phyloP scores from a whole-genome alignment of 2,329 filamentous ascomycete genomes.

The Xylaria sp. region DNA sequence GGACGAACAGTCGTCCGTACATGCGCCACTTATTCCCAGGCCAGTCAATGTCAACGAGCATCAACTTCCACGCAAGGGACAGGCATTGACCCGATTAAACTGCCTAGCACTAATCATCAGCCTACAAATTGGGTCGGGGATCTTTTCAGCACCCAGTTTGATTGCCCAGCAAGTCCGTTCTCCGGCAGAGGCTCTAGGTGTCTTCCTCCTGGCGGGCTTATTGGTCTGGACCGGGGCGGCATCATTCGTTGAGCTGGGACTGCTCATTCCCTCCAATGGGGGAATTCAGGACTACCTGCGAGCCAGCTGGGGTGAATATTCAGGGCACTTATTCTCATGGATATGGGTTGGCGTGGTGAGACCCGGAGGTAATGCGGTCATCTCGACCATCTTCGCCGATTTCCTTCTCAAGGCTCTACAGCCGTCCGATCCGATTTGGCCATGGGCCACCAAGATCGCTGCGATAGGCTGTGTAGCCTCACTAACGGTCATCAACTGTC shows the following conservation, averaged over 20 bases:
- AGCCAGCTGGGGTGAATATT: constrained; percentile 48
- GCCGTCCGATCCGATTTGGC: constrained; percentile 32
- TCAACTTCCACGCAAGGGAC: constrained; percentile 4
- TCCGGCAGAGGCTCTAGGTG: constrained; percentile 48
- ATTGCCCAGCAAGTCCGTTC: constrained; percentile 50
- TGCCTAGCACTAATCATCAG: constrained; percentile 52
- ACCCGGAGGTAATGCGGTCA: constrained; percentile 51
- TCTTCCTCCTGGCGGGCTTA: constrained; percentile 51
- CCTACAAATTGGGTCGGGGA: constrained; percentile 54
- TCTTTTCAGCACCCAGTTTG: constrained; percentile 52
- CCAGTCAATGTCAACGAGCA: constrained; percentile 6
- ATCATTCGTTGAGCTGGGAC: constrained; percentile 54
- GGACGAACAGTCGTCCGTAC: constrained; percentile 23
- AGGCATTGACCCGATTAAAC: constrained; percentile 36
- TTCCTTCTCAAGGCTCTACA: constrained; percentile 44
- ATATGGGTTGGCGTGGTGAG: constrained; percentile 51
- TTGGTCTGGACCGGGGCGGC: constrained; percentile 55
- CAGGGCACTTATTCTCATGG: constrained; percentile 52
- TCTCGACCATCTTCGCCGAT: constrained; percentile 51
- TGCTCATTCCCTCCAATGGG: constrained; percentile 51
- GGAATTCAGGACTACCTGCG: constrained; percentile 47
- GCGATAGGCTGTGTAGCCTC: constrained; percentile 45
- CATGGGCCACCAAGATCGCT: constrained; percentile 44
- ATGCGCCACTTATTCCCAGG: constrained; percentile 21
- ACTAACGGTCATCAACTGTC: constrained; percentile 50